Percentiles rank a stretch among this genome's conserved stretches.
These are phyloP conservation scores for Rhizoctonia solani DNA, from an alignment of 1,284 basidiomycete genomes.

Conservation along the genomic window DNA sequence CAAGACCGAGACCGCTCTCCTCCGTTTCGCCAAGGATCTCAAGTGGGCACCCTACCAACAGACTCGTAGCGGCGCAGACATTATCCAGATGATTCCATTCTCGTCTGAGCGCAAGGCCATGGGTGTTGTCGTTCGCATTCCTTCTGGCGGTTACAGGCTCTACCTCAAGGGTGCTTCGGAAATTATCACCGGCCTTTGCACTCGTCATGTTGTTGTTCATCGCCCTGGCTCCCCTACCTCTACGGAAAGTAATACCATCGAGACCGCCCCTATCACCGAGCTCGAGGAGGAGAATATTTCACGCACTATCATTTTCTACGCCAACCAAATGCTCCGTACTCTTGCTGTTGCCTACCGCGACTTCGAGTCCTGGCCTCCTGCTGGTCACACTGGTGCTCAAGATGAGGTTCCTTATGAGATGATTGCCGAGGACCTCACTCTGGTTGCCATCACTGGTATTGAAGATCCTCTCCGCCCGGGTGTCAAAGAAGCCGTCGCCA, in stretches of 20 bases:
- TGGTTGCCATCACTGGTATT: slow-evolving; percentile 90
- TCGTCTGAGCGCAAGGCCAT: slow-evolving; percentile 94
- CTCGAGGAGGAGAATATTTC: slow-evolving; percentile 77
- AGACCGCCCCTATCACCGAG: slow-evolving; percentile 64
- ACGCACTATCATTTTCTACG: slow-evolving; percentile 94
- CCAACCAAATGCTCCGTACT: slow-evolving; percentile 91
- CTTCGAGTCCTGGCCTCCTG: slow-evolving; percentile 85
- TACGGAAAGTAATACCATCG: slow-evolving; percentile 50
- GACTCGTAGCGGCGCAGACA: slow-evolving; percentile 65
- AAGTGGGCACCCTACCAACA: slow-evolving; percentile 79
- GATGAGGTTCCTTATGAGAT: slow-evolving; percentile 72
- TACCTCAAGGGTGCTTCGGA: slow-evolving; percentile 95
- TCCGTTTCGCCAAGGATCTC: slow-evolving; percentile 87
- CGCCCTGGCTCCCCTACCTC: slow-evolving; percentile 44
- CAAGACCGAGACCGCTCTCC: slow-evolving; percentile 95
- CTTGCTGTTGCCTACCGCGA: slow-evolving; percentile 94
- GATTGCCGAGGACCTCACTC: slow-evolving; percentile 73
- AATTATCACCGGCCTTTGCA: slow-evolving; percentile 81
- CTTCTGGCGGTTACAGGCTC: slow-evolving; percentile 66
- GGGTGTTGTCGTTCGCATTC: slow-evolving; percentile 81
- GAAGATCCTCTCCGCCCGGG: slow-evolving; percentile 94
- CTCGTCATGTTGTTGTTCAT: slow-evolving; percentile 68
- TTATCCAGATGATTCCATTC: slow-evolving; percentile 94
- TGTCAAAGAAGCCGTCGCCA: slow-evolving; percentile 84
- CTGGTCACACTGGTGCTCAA: slow-evolving; percentile 50